Conservation (phyloP, 2,329 filamentous ascomycete genomes). For the Periconia sp. region DNA sequence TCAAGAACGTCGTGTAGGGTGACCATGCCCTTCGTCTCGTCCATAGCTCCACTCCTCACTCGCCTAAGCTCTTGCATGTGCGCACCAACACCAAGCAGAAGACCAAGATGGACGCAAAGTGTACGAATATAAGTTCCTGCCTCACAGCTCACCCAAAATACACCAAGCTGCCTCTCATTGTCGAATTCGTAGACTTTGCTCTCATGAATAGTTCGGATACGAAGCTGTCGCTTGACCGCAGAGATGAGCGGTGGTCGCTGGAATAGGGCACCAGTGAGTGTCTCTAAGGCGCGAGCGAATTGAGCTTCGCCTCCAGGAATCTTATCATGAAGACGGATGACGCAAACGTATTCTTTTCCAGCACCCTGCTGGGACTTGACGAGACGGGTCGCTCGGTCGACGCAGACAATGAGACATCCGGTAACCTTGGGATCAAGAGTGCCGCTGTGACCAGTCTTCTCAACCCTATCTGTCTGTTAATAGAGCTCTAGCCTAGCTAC, state of each 20-base stretch:
- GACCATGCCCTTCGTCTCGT: constrained; percentile 85
- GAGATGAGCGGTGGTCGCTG: constrained; percentile 97
- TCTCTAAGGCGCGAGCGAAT: constrained; percentile 92
- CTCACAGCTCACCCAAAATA: constrained; percentile 99
- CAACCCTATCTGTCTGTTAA: constrained; percentile 63
- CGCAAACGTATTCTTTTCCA: constrained; percentile 98
- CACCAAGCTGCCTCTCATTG: constrained; percentile 94
- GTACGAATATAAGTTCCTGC: constrained; percentile 99
- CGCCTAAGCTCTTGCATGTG: constrained; percentile 98
- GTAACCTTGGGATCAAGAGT: constrained; percentile 99
- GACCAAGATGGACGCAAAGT: constrained; percentile 90
- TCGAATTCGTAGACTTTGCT: constrained; percentile 96
- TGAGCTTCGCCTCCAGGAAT: constrained; percentile 91
- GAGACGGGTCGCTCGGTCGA: constrained; percentile 94
- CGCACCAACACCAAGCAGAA: constrained; percentile 80
- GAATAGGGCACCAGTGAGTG: constrained; percentile 94
- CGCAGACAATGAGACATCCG: constrained; percentile 90
- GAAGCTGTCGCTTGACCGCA: constrained; percentile 96
- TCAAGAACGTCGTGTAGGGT: constrained; percentile 96
- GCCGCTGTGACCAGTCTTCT: constrained; percentile 98
- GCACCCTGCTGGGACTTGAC: constrained; percentile 99
- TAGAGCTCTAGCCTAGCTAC: no score
- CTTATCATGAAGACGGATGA: constrained; percentile 94
- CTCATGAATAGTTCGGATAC: constrained; percentile 97
- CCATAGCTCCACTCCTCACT: constrained; percentile 94